These are phyloP conservation scores for Tetracentron sinense DNA, from an alignment of 164 flowering plant species.

Conservation along the genomic window DNA sequence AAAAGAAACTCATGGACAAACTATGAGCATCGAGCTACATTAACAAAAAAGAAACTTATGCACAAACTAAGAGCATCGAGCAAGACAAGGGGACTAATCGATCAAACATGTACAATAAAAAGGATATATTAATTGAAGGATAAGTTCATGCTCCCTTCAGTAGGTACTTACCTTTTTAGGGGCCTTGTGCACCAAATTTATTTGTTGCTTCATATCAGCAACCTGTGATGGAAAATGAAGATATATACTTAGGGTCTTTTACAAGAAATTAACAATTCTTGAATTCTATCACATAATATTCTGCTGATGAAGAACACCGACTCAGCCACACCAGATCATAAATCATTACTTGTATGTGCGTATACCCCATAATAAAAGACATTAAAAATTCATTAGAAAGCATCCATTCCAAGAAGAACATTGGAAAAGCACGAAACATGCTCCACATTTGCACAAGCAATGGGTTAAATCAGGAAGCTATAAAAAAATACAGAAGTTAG, in stretches of 20 bases:
- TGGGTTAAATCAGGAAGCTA: neutral
- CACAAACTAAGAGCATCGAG: too few relatives aligned
- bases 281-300: neutral
- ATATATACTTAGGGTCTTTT: neutral
- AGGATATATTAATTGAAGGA: neutral
- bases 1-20: too few relatives aligned
- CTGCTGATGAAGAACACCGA: too few relatives aligned
- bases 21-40: too few relatives aligned
- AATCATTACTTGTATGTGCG: neutral
- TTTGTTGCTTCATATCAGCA: slow-evolving; percentile 43
- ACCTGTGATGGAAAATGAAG: slow-evolving; percentile 38
- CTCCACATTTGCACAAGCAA: too few relatives aligned
- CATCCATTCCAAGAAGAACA: too few relatives aligned
- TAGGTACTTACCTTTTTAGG: slow-evolving; percentile 54
- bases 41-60: too few relatives aligned
- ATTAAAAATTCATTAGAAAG: neutral
- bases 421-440: too few relatives aligned
- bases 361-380: neutral
- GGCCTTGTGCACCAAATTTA: slow-evolving; percentile 56
- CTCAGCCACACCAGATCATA: too few relatives aligned
- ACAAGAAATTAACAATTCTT: neutral
- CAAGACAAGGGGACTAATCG: neutral
- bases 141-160: neutral
- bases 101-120: neutral
- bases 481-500: neutral